A percentile compares a stretch with the other conserved stretches of the same genome.
Evolutionary conservation across 139 green algal genomes (phyloP).

Genomic region (Volvox africanus): DNA sequence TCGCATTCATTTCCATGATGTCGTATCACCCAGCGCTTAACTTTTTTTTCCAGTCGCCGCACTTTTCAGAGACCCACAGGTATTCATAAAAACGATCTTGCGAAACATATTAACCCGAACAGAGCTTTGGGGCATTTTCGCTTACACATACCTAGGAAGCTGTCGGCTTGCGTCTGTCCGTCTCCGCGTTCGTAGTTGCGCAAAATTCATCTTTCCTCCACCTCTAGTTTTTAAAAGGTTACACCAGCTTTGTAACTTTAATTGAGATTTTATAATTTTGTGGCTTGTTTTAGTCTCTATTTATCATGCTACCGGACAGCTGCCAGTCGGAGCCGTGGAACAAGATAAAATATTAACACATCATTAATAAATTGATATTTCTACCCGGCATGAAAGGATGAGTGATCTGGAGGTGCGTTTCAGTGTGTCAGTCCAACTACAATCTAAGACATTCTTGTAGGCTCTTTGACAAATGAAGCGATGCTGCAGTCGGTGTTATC

Average conservation of each 20-base stretch:
- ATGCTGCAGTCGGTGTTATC: neutral
- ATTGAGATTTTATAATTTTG: neutral
- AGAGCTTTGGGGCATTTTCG: no score
- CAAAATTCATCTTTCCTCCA: neutral
- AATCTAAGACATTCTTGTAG: neutral
- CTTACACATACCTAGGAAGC: no score
- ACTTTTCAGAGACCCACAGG: no score
- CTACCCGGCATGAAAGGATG: neutral
- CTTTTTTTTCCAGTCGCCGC: no score
- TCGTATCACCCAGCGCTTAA: no score
- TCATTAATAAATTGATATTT: neutral
- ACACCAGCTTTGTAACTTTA: neutral
- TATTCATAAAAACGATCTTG: no score
- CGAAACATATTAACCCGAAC: no score
- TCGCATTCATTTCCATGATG: no score
- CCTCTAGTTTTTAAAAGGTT: neutral
- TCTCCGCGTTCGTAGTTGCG: neutral
- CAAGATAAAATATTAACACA: neutral
- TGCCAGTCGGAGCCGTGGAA: neutral
- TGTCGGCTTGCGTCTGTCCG: neutral
- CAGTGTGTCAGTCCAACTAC: neutral
- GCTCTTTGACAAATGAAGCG: neutral
- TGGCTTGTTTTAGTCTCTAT: neutral
- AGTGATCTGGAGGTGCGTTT: neutral
- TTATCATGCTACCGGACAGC: neutral